Evolutionary conservation across 1,284 basidiomycete species (phyloP).

Genomic region (Moesziomyces parantarcticus): DNA sequence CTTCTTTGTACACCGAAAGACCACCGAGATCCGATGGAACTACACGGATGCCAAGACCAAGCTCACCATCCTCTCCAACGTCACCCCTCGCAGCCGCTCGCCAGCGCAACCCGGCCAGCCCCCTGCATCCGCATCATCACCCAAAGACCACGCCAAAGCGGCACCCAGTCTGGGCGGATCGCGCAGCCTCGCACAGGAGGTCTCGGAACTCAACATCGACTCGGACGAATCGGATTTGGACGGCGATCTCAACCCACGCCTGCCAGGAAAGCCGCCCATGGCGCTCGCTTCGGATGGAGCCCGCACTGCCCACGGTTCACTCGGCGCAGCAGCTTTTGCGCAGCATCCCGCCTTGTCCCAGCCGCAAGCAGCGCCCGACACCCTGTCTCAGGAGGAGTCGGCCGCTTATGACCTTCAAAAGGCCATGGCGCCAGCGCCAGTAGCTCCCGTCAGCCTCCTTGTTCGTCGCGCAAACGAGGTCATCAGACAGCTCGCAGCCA

Average conservation of each 20-base stretch:
- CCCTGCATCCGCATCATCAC: background rate
- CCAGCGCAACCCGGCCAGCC: conserved; percentile 19
- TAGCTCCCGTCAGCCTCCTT: conserved; percentile 25
- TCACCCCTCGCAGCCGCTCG: conserved; percentile 34
- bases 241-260: conserved; percentile 28
- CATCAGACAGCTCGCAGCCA: conserved; percentile 42
- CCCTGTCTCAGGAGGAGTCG: conserved; percentile 41
- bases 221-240: conserved; percentile 49
- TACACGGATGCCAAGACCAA: conserved; percentile 43
- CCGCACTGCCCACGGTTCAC: conserved; percentile 6
- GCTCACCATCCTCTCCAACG: conserved; percentile 41
- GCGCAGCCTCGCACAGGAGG: conserved; percentile 14
- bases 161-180: conserved; percentile 7
- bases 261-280: conserved; percentile 47
- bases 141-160: conserved; percentile 7
- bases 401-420: conserved; percentile 47
- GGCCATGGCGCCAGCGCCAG: conserved; percentile 19
- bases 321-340: conserved; percentile 20
- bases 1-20: conserved; percentile 46
- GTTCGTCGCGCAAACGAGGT: conserved; percentile 46
- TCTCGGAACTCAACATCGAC: conserved; percentile 32
- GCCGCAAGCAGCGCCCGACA: conserved; percentile 21
- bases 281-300: background rate
- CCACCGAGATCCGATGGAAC: conserved; percentile 48
- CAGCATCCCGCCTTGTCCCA: conserved; percentile 36